Base-by-base conservation (phyloP, 345 rosid genomes). In the Lepidium africanum region DNA sequence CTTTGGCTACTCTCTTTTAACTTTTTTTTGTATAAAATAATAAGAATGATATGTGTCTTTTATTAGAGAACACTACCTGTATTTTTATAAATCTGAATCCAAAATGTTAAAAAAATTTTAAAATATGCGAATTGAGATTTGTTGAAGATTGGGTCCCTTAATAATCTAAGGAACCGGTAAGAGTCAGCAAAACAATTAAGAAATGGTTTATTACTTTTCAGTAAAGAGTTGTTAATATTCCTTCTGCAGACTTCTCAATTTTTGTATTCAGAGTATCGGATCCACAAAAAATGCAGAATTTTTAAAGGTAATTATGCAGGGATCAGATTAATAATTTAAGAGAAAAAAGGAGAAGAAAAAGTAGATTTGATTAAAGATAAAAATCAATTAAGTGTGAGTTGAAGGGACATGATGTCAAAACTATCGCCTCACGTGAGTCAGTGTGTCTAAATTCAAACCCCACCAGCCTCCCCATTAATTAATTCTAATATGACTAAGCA, bases 261-360 rank as follows among this genome's bases (percentile, higher is more conserved):
- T 75, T 55, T 40, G 65, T 62, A 70, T 69, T 63, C 52, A 55
- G 65, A 69, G 78, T 62, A 69, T 75, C 36, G 74, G 78, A 75
- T 75, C 78, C 65, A 75, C 50, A 67, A 35, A 66, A 68, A 62
- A 48, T 54, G 68, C 59, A 75, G 67, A 69, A 69, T 63, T 60
- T 52, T 21, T 32, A 75, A 75, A 75, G 70, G 65, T 55, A 55
- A 75, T 73, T 73, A 65, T 65, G 72, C 72, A 65, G 72, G 5
- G 33, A 16, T 69, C 69, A 68, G 40, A n/a, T 39, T 36, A 74
- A 49, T 35, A 42, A 51, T 27, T 27, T 4, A 27, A 27, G 32
- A 27, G 32, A 64, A 49, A 61, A 37, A n/a, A 63, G 13, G 9
- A 10, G 14, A 12, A 57, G 9, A 59, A 74, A 73, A 74, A 55